Evolutionary conservation across 805 yeast genomes (phyloP).

Genomic region (Barnettozyma siamensis): DNA sequence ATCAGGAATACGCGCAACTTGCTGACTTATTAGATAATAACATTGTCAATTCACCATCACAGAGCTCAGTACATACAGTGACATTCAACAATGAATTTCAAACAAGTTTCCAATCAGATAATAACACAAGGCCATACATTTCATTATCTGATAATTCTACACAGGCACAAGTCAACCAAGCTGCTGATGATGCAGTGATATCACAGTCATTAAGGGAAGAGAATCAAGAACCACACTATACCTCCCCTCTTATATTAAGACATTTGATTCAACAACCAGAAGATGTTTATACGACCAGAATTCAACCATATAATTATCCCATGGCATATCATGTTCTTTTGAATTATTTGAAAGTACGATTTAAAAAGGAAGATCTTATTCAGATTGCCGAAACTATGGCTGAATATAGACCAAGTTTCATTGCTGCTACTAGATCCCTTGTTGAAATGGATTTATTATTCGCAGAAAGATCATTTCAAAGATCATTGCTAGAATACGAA

Average conservation of each 20-base stretch:
- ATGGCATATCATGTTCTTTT: slow-evolving; percentile 85
- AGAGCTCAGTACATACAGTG: slow-evolving; percentile 16
- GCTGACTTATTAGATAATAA: slow-evolving; percentile 32
- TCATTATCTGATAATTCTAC: slow-evolving; percentile 24
- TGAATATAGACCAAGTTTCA: slow-evolving; percentile 66
- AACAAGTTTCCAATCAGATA: slow-evolving; percentile 23
- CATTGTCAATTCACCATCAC: slow-evolving; percentile 16
- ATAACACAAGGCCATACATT: slow-evolving; percentile 26
- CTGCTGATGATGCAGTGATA: slow-evolving; percentile 8
- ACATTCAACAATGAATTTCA: slow-evolving; percentile 22
- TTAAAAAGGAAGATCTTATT: slow-evolving; percentile 64
- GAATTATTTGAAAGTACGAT: slow-evolving; percentile 68
- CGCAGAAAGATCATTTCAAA: slow-evolving; percentile 52
- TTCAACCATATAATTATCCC: slow-evolving; percentile 82
- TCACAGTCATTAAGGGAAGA: slow-evolving; percentile 10
- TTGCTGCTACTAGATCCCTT: slow-evolving; percentile 66
- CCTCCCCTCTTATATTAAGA: slow-evolving; percentile 52
- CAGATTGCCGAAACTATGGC: slow-evolving; percentile 43
- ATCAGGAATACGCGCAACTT: slow-evolving; percentile 37
- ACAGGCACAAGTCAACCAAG: background rate
- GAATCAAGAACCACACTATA: slow-evolving; percentile 33
- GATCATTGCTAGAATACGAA: slow-evolving; percentile 54
- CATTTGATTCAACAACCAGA: slow-evolving; percentile 61
- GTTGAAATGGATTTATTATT: slow-evolving; percentile 66
- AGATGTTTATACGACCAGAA: slow-evolving; percentile 77